Evolutionary conservation across 73 alveolate genomes (phyloP), one percentile per base, ranked within the genome.

Genomic region (Paramecium biaurelia): DNA sequence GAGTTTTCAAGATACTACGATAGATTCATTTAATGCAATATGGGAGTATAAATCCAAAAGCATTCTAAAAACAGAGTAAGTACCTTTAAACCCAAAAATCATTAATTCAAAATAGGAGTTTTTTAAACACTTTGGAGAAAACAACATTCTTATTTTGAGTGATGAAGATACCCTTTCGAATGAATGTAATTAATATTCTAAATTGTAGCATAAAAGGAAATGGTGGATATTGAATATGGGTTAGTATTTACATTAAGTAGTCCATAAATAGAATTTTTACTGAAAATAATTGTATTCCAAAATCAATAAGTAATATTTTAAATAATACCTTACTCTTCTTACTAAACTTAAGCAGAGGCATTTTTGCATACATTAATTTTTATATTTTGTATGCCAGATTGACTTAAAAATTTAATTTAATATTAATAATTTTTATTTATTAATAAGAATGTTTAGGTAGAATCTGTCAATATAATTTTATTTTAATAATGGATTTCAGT

Each of bases 261-360:
- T 47, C 90, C 90, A 41, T 30, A 79, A 18, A 79, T 79, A 41
- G 90, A 79, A 34, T 79, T 43, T 26, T 20, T 79, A 26, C 28
- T 79, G 24, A 79, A 79, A 79, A 47, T 79, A 79, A 79, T 79
- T 11, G 1, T 79, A 9, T 79, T 42, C 32, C 76, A 76, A 11
- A 79, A 79, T 79, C 7, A n/a, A 20, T 26, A 49, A 1, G 74
- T 79, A n/a, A 21, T 79, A 15, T 79, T 79, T 79, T 34, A 79
- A 15, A 72, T 72, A 9, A 72, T 72, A 15, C 86, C 86, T 11
- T 79, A 79, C 57, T 79, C 35, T 5, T 79, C 90, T 2, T 79
- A 79, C n/a, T 20, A 24, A 43, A 79, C 90, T 21, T 45, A 41
- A 47, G 90, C 90, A 30, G 90, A 79, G 26, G 41, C 28, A 21